These are phyloP conservation scores for Suillus hirtellus DNA, from an alignment of 768 basidiomycete genomes.

Conservation along the genomic window DNA sequence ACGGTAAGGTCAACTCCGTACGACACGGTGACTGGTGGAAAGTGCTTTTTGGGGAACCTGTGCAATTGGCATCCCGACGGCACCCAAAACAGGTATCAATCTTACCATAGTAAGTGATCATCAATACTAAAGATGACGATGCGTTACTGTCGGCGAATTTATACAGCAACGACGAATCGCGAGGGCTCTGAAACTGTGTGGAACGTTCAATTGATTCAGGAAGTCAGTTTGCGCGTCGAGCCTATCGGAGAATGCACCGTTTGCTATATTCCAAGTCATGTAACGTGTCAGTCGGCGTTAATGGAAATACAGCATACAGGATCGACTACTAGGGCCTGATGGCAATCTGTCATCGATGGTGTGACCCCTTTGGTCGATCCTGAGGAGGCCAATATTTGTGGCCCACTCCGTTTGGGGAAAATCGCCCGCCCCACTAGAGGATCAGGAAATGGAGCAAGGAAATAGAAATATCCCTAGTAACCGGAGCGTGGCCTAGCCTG, in stretches of 20 bases:
- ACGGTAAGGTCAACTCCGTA: neutral
- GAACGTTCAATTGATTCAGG: neutral
- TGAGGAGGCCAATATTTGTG: neutral
- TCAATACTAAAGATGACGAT: neutral
- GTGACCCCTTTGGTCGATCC: neutral
- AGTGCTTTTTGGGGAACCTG: neutral
- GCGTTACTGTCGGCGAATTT: slow-evolving; percentile 1
- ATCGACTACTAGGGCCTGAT: too few relatives aligned
- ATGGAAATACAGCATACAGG: neutral
- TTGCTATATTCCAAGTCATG: slow-evolving; percentile 2
- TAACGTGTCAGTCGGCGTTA: neutral
- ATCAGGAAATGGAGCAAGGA: neutral
- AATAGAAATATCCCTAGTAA: neutral
- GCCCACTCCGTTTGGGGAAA: neutral
- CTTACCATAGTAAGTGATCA: neutral
- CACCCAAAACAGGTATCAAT: neutral
- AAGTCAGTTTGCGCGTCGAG: neutral
- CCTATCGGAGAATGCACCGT: neutral
- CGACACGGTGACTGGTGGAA: neutral
- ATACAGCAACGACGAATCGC: neutral
- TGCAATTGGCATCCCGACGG: slow-evolving; percentile 8
- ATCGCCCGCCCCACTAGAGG: neutral
- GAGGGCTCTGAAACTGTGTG: neutral
- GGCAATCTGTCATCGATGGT: neutral
- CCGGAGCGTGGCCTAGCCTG: neutral